Evolutionary conservation across 495 filamentous ascomycete genomes (phyloP), one percentile per base, ranked within the genome.

Genomic region (Parachaetomium inaequale): DNA sequence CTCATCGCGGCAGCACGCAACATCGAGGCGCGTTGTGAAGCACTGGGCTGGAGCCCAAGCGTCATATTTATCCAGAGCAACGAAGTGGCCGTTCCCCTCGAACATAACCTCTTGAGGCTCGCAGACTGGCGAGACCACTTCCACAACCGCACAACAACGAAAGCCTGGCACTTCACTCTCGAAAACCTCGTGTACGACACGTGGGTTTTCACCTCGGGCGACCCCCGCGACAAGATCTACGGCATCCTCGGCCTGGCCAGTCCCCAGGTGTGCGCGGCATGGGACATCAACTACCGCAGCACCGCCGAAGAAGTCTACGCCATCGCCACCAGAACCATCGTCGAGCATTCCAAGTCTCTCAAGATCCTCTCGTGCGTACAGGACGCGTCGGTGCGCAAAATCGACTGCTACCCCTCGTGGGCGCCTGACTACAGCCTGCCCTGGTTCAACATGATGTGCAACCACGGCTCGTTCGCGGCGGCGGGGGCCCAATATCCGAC

Each of bases 191-290:
- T 63, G 34, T 55, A 60, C 31, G 57, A 51, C 51, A 61, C 51
- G 11, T 61, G 50, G 43, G 12, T 59, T 4, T 64, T 64, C 43
- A 11, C 31, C 6, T 52, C 63, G 1, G 56, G 43, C 19, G 63
- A 61, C 6, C 63, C 63, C 7, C 50, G 63, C 14, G 63, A 64
- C 43, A 64, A 64, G 53, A 25, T 61, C 31, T 64, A 64, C 23
- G 63, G 57, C n/a, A 36, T 64, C 14, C 34, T 60, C 0, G 57
- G 57, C 3, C 42, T 64, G 15, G 47, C 56, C 12, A 26, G 57
- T 7, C 31, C 51, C 15, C 14, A 51, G 23, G 42, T 52, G 21
- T 50, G 57, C n/a, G 23, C 26, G n/a, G 26, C n/a, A 2, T 59
- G 50, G 57, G 50, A 28, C 2, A 56, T 64, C 12, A 51, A 64